phyloP scores from a whole-genome alignment of 2,329 filamentous ascomycete species.

The Leptographium procerum region DNA sequence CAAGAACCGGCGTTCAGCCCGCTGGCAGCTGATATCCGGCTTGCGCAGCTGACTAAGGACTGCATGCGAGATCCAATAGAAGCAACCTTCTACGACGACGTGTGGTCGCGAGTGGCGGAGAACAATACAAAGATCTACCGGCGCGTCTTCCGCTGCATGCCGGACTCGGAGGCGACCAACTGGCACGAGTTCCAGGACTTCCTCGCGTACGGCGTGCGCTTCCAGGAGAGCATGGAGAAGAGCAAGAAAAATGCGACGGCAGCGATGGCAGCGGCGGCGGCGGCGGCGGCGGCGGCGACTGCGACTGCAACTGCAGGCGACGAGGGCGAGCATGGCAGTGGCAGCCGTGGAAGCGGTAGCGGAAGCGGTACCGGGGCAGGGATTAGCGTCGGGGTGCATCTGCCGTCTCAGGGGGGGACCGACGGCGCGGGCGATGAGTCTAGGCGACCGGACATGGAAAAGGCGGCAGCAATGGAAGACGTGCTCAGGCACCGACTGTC shows the following conservation, averaged over 20 bases:
- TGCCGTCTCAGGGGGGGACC: too few species aligned
- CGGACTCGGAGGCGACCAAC: slow-evolving; percentile 83
- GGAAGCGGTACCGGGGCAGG: slow-evolving; percentile 11
- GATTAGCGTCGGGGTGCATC: background rate
- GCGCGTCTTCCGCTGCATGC: slow-evolving; percentile 91
- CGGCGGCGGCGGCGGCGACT: slow-evolving; percentile 16
- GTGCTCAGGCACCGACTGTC: slow-evolving; percentile 12
- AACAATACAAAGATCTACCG: slow-evolving; percentile 96
- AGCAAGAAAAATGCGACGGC: slow-evolving; percentile 32
- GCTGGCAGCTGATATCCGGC: slow-evolving; percentile 56
- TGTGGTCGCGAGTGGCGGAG: slow-evolving; percentile 76
- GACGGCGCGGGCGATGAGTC: slow-evolving; percentile 8
- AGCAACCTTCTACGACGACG: slow-evolving; percentile 70
- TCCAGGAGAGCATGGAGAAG: slow-evolving; percentile 54
- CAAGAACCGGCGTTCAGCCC: slow-evolving; percentile 41
- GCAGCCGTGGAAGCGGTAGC: background rate
- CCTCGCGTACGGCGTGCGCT: slow-evolving; percentile 62
- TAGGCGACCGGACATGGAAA: slow-evolving; percentile 17
- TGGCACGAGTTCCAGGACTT: slow-evolving; percentile 92
- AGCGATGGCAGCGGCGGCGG: slow-evolving; percentile 12
- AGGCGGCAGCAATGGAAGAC: slow-evolving; percentile 18
- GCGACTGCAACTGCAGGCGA: background rate
- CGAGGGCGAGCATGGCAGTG: slow-evolving; percentile 13
- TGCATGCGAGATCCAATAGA: slow-evolving; percentile 90
- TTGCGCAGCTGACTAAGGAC: slow-evolving; percentile 68